Base-by-base conservation (phyloP, 2,329 filamentous ascomycete genomes). In the Sporothrix inflata region DNA sequence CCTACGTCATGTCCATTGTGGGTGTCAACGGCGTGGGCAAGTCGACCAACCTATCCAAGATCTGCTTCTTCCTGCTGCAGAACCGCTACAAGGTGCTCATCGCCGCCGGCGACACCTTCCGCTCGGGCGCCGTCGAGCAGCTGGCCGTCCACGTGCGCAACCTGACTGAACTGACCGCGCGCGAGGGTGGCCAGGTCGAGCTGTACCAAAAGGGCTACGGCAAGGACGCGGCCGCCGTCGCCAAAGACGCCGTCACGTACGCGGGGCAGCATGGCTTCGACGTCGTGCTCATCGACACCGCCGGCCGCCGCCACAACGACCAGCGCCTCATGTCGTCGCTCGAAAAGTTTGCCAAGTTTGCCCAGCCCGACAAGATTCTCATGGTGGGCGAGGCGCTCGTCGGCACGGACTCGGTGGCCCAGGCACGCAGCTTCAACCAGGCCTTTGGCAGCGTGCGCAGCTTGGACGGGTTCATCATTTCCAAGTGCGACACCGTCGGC, bases 1-100 rank as follows among this genome's bases (percentile, higher is more conserved):
- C 96, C 57, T 99, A 98, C 80, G 95, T 98, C 78, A 97, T 99
- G 80, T 98, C 94, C 72, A 97, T 99, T 74, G 96, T 99, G 57
- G 96, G 96, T 74, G 96, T 99, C 79, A 99, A 99, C 81, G 96
- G 96, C 70, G 96, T 99, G 49, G 96, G 96, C 79, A 99, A 99
- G 84, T 98, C 94, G 19, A 99, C 96, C 69, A 98, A 98, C 80
- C 86, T 99, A 49, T 95, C 93, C 81, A 99, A 99, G 82, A 97
- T 99, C 76, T 97, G 94, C 81, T 99, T 96, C 83, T 99, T 99
- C 84, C 86, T 99, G 49, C 86, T 99, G 42, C 95, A 99, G 82
- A 99, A 99, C 85, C 94, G 97, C 80, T 97, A 97, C 85, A 92
- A 92, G 79, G 94, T 99, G 19, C 88, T 99, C 72, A 93, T 99